Base-by-base conservation (phyloP, 306 rosid species). In the Oemleria cerasiformis region DNA sequence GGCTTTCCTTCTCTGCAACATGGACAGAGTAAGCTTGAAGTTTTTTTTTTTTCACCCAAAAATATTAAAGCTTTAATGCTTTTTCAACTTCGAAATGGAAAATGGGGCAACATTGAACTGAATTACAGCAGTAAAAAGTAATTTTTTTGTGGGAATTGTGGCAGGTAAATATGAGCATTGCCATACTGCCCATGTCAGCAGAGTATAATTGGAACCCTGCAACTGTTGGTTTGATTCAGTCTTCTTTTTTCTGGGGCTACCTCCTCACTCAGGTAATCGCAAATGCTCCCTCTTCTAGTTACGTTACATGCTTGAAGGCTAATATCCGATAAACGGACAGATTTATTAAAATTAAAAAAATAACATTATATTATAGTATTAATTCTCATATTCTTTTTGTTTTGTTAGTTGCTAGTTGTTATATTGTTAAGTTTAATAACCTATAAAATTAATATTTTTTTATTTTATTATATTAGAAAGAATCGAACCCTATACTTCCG, bases 191-290 rank as follows among this genome's bases (percentile, higher is more conserved):
- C 15, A 95, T 95, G 99, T 89, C 99, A 67, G 96, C 97, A 51
- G 96, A 95, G 80, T 91, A 71, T 76, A 78, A 86, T 45, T 95
- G 99, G 99, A 91, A 80, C 83, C 91, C 97, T 16, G 72, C 83
- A 14, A 95, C 99, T 63, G 99, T 95, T 50, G 99, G 99, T 70
- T 79, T 91, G 73, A 77, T 94, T 73, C 99, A 94, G 72, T 94
- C 99, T 70, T 94, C 99, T n/a, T 94, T 95, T 79, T 95, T 94
- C 89, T 95, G 99, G 97, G 99, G 99, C 58, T 95, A 94, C 84
- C 95, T 94, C 25, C 96, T 94, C 53, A 94, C 99, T 71, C 99
- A 94, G 93, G 99, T 91, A 70, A 45, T 56, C 11, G 8, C 20
- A 70, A 23, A 8, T 19, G 30, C 6, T 25, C 54, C 40, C 41